These are phyloP conservation scores for Linnemannia elongata DNA, from an alignment of 192 early-diverging fungal species.

Conservation along the genomic window DNA sequence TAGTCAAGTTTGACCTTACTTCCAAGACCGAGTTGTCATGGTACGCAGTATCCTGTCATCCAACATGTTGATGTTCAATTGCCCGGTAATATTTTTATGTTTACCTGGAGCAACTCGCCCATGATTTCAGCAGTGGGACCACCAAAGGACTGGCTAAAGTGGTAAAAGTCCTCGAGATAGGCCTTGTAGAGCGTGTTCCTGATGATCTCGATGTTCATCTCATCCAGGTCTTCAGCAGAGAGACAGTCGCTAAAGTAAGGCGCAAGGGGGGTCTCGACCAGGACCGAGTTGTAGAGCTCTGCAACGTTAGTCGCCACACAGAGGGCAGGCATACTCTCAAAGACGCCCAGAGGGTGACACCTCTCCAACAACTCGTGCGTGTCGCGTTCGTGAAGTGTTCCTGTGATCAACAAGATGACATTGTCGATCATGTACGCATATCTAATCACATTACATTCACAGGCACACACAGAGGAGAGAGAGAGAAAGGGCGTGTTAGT, in stretches of 20 bases:
- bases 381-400: conserved; percentile 98
- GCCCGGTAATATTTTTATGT: neutral
- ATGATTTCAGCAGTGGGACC: conserved; percentile 93
- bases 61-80: neutral
- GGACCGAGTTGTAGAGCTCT: conserved; percentile 95
- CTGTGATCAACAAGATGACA: conserved; percentile 97
- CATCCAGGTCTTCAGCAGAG: conserved; percentile 97
- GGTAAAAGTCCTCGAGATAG: conserved; percentile 98
- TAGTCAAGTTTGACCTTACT: neutral
- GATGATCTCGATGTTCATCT: conserved; percentile 99
- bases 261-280: conserved; percentile 96
- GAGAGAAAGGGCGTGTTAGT: neutral
- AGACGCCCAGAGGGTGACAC: conserved; percentile 98
- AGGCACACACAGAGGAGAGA: too few species aligned
- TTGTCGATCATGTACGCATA: conserved; percentile 99
- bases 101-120: conserved; percentile 90
- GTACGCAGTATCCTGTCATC: neutral
- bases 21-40: neutral
- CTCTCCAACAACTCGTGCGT: conserved; percentile 96
- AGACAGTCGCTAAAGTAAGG: conserved; percentile 98
- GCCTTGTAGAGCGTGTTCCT: conserved; percentile 99
- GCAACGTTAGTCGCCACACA: conserved; percentile 97
- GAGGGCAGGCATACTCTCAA: conserved; percentile 98
- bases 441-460: conserved; percentile 68
- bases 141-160: conserved; percentile 79